A percentile compares a stretch with the other conserved stretches of the same genome.
phyloP scores from a whole-genome alignment of 2,329 filamentous ascomycete genomes.

The Phoma sp. region DNA sequence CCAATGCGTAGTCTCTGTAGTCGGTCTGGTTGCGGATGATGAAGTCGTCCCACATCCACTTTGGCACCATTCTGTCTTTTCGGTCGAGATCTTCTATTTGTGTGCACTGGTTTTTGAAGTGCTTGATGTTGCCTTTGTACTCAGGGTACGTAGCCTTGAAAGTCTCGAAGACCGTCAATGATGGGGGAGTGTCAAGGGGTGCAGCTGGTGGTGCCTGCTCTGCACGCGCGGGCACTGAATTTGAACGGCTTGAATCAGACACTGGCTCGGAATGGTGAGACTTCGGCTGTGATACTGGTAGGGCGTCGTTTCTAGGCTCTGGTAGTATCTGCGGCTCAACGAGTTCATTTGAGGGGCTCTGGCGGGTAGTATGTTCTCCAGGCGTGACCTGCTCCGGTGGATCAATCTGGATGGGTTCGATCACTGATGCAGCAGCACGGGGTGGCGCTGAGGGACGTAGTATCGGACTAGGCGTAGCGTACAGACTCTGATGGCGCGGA shows the following conservation, averaged over 20 bases:
- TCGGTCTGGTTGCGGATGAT: slow-evolving; percentile 45
- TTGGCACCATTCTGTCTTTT: slow-evolving; percentile 45
- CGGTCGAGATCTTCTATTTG: slow-evolving; percentile 37
- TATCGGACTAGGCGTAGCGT: slow-evolving; percentile 22
- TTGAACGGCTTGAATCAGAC: neutral
- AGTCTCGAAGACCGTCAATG: slow-evolving; percentile 26
- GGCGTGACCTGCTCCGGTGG: neutral
- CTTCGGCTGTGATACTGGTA: neutral
- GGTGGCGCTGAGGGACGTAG: neutral
- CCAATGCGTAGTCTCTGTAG: slow-evolving; percentile 35
- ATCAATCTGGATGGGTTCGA: neutral
- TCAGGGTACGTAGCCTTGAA: slow-evolving; percentile 47
- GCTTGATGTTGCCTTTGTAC: slow-evolving; percentile 41
- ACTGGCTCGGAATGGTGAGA: neutral
- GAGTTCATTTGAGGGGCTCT: neutral
- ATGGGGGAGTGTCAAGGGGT: neutral
- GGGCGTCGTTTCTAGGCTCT: neutral
- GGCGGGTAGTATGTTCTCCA: neutral
- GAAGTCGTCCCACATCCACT: slow-evolving; percentile 51
- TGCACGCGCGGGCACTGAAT: neutral
- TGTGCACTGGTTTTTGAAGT: slow-evolving; percentile 43
- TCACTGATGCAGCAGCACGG: neutral
- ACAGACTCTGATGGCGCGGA: slow-evolving; percentile 29
- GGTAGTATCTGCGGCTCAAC: neutral
- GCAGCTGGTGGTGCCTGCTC: neutral